Conservation (phyloP, 2,329 filamentous ascomycete genomes). For the Apiospora aurea region DNA sequence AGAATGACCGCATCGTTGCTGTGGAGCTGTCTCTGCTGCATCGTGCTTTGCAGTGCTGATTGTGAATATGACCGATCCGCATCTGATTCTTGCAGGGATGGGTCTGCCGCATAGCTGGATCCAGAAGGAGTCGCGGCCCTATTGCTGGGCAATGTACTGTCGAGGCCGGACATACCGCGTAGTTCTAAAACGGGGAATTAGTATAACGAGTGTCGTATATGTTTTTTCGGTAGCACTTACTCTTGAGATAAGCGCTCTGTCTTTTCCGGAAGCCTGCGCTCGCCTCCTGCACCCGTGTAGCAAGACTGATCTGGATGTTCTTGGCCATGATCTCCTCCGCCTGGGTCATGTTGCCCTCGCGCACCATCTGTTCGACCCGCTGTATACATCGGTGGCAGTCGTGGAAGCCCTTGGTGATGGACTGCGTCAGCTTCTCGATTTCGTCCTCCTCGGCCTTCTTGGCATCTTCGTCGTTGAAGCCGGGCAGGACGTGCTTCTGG, state of each 20-base stretch:
- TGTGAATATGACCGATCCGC: constrained; percentile 93
- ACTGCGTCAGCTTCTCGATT: constrained; percentile 89
- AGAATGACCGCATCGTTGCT: constrained; percentile 85
- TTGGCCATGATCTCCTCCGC: constrained; percentile 95
- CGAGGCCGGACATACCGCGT: constrained; percentile 70
- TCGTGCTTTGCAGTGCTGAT: constrained; percentile 82
- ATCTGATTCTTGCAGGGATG: constrained; percentile 90
- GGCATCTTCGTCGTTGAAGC: constrained; percentile 93
- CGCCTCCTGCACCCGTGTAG: constrained; percentile 86
- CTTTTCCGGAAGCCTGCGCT: constrained; percentile 96
- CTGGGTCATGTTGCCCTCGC: constrained; percentile 77
- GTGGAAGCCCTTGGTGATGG: constrained; percentile 89
- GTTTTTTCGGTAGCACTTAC: constrained; percentile 53
- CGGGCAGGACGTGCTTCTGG: constrained; percentile 94
- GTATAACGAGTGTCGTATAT: background rate
- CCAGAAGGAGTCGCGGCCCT: constrained; percentile 58
- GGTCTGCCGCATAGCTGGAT: constrained; percentile 73
- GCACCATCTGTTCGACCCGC: constrained; percentile 85
- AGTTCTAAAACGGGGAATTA: constrained; percentile 61
- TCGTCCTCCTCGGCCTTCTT: constrained; percentile 86
- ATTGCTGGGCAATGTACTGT: constrained; percentile 59
- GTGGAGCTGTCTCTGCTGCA: constrained; percentile 63
- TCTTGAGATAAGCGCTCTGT: constrained; percentile 94
- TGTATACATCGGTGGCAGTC: constrained; percentile 89
- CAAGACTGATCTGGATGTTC: constrained; percentile 93